These are phyloP conservation scores for Phytophthora sojae DNA, from an alignment of 352 stramenopile species.

Conservation along the genomic window DNA sequence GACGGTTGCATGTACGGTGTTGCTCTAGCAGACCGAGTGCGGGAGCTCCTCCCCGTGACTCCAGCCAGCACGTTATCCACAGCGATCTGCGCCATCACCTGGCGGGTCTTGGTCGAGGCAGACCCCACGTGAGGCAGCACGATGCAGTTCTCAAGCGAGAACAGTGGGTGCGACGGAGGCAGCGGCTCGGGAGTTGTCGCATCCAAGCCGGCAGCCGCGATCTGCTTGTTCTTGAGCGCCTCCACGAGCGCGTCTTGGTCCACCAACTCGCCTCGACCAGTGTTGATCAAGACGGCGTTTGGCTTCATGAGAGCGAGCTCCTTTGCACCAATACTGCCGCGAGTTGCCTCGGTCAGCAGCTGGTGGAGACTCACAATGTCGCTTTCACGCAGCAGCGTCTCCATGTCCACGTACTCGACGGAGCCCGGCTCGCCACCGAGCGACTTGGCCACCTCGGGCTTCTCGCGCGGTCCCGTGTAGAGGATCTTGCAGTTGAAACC, in stretches of 20 bases:
- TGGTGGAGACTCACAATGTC: slow-evolving; percentile 90
- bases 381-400: slow-evolving; percentile 71
- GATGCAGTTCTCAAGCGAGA: slow-evolving; percentile 66
- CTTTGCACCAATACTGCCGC: slow-evolving; percentile 71
- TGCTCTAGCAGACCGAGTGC: slow-evolving; percentile 44
- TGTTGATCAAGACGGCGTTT: slow-evolving; percentile 90
- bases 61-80: slow-evolving; percentile 65
- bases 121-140: slow-evolving; percentile 55
- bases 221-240: slow-evolving; percentile 46
- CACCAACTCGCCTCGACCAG: slow-evolving; percentile 89
- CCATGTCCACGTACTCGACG: slow-evolving; percentile 78
- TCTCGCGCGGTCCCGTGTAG: slow-evolving; percentile 75
- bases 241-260: slow-evolving; percentile 79
- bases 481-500: slow-evolving; percentile 85
- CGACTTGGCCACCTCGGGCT: slow-evolving; percentile 49
- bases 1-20: not conserved
- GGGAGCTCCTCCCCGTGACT: slow-evolving; percentile 46
- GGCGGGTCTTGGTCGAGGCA: slow-evolving; percentile 62
- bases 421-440: slow-evolving; percentile 40
- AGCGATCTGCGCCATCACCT: slow-evolving; percentile 78
- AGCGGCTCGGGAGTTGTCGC: slow-evolving; percentile 93
- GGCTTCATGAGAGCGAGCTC: slow-evolving; percentile 82
- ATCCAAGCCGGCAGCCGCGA: slow-evolving; percentile 77
- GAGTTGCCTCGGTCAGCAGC: slow-evolving; percentile 76
- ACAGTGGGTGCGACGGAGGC: slow-evolving; percentile 77